Conservation (phyloP, 371 early-diverging fungal genomes). For the Saksenaea oblongispora region DNA sequence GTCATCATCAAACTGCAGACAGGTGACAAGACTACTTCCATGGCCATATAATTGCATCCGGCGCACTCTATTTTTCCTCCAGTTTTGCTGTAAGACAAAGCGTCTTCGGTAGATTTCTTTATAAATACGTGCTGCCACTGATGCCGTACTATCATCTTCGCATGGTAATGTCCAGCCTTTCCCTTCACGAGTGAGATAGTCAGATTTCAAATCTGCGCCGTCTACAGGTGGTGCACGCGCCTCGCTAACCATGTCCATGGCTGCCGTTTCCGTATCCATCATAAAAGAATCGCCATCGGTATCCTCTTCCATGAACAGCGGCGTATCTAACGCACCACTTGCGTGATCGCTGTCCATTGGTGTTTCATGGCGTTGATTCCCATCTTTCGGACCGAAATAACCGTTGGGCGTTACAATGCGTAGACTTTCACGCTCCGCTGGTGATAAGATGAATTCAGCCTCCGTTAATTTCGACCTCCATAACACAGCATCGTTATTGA, state of each 20-base stretch:
- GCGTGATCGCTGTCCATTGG: not conserved
- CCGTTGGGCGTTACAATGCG: not conserved
- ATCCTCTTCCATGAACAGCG: not conserved
- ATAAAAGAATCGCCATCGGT: not conserved
- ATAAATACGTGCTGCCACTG: not conserved
- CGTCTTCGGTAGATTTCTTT: slow-evolving; percentile 72
- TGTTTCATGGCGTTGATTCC: not conserved
- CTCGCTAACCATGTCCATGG: not conserved
- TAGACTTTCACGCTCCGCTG: not conserved
- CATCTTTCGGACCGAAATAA: not conserved
- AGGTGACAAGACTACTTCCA: slow-evolving; percentile 86
- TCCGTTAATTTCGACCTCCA: slow-evolving; percentile 36
- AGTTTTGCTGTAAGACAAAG: slow-evolving; percentile 77
- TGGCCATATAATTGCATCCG: slow-evolving; percentile 82
- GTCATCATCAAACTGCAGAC: slow-evolving; percentile 91
- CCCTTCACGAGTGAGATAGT: not conserved
- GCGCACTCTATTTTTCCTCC: slow-evolving; percentile 73
- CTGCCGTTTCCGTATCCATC: not conserved
- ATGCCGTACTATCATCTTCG: not conserved
- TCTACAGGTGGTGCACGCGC: not conserved
- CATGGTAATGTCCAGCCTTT: not conserved
- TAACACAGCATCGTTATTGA: slow-evolving; percentile 71
- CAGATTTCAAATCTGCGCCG: not conserved
- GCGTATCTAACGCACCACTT: not conserved
- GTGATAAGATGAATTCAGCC: slow-evolving; percentile 5